These are phyloP conservation scores for Pleomassaria siparia DNA, from an alignment of 2,329 filamentous ascomycete genomes.

Conservation along the genomic window DNA sequence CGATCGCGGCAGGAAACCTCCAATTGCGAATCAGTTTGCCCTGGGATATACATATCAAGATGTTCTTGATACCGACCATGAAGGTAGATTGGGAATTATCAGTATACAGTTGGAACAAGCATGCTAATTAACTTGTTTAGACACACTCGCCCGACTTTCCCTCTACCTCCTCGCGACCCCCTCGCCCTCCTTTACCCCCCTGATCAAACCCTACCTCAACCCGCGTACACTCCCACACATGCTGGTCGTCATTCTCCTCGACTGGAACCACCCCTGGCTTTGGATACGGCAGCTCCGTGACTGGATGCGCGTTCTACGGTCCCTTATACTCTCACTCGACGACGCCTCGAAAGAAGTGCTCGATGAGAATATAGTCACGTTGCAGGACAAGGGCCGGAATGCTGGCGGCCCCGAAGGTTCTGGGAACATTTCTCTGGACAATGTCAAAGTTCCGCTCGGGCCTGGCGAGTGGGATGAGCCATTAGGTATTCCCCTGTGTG, in stretches of 20 bases:
- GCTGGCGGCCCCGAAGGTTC: conserved; percentile 23
- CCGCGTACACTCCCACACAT: conserved; percentile 83
- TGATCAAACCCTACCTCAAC: conserved; percentile 82
- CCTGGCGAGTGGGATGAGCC: conserved; percentile 93
- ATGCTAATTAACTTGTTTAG: conserved; percentile 48
- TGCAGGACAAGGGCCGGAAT: conserved; percentile 61
- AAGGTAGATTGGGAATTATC: conserved; percentile 64
- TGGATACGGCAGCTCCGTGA: conserved; percentile 88
- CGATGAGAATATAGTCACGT: conserved; percentile 80
- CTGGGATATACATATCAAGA: conserved; percentile 95
- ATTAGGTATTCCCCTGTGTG: conserved; percentile 80
- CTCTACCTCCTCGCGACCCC: conserved; percentile 86
- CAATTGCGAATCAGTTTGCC: conserved; percentile 88
- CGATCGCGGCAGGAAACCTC: conserved; percentile 60
- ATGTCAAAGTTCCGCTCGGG: conserved; percentile 69
- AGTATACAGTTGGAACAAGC: not conserved
- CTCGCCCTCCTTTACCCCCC: conserved; percentile 76
- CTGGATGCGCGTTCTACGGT: conserved; percentile 84
- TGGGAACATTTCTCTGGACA: conserved; percentile 30
- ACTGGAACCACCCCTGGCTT: conserved; percentile 91
- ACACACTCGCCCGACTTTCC: conserved; percentile 86
- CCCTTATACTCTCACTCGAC: conserved; percentile 72
- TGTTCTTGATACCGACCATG: conserved; percentile 89
- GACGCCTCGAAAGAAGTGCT: conserved; percentile 77
- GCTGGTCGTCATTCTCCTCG: conserved; percentile 83